Evolutionary conservation across 2,329 filamentous ascomycete genomes (phyloP), one percentile per base, ranked within the genome.

Genomic region (Diplodia corticola): DNA sequence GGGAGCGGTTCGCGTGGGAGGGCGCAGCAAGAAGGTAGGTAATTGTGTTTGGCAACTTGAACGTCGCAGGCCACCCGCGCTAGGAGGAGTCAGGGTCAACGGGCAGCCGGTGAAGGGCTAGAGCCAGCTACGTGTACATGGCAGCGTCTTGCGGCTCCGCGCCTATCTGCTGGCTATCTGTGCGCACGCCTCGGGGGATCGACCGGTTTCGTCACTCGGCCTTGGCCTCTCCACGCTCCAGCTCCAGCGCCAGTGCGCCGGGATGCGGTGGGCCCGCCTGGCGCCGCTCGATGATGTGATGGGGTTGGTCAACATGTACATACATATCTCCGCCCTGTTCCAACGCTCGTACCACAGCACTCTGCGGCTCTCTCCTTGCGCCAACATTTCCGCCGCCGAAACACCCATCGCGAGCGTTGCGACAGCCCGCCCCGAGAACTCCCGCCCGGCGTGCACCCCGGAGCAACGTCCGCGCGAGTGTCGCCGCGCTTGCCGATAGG

Each of bases 271-370:
- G 55, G 22, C 55, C 37, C 37, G 33, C 55, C 55, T 33, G 24
- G 37, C 37, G 44, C 37, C 55, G 40, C 37, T 13, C 7, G 55
- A 59, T 59, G 55, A 59, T 59, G 55, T 30, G 55, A 46, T 46
- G 35, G 15, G 22, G 24, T 59, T 59, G 55, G 40, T 59, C 22
- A 59, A 30, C 37, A 15, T 48, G 37, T 46, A 46, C 48, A 30
- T 57, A 17, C 40, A 48, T 59, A 35, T 54, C 50, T 54, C 28
- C 50, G 50, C 50, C n/a, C n/a, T n/a, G n/a, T n/a, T n/a, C n/a
- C n/a, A n/a, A n/a, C n/a, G n/a, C n/a, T n/a, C n/a, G n/a, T 10
- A 7, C 30, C 22, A 17, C 28, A 17, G 26, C 35, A 4, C 22
- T 59, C 10, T 5, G 22, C 26, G 17, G n/a, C 10, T 24, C 15